phyloP scores from a whole-genome alignment of 2,329 filamentous ascomycete genomes.

The Ophiostoma ips region DNA sequence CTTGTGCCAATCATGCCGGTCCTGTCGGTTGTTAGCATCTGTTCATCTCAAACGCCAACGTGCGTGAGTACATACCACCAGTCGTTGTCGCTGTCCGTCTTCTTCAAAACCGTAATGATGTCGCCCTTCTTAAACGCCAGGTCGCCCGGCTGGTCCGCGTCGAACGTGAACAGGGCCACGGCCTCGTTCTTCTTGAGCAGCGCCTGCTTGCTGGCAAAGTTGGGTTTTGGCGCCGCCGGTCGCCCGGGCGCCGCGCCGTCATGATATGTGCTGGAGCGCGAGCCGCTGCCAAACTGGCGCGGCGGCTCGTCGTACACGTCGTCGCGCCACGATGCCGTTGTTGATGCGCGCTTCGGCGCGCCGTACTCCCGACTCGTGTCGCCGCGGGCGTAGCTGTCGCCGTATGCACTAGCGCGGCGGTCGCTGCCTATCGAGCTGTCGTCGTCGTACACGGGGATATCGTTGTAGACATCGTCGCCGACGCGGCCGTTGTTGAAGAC shows the following conservation, averaged over 20 bases:
- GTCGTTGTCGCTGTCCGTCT: slow-evolving; percentile 84
- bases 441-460: slow-evolving; percentile 74
- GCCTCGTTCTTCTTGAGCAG: slow-evolving; percentile 61
- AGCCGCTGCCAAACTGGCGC: slow-evolving; percentile 23
- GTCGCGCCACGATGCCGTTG: slow-evolving; percentile 50
- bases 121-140: slow-evolving; percentile 96
- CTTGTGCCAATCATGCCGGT: slow-evolving; percentile 75
- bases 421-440: slow-evolving; percentile 67
- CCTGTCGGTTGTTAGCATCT: slow-evolving; percentile 30
- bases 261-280: slow-evolving; percentile 38
- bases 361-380: slow-evolving; percentile 9
- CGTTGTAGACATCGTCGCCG: slow-evolving; percentile 69
- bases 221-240: slow-evolving; percentile 80
- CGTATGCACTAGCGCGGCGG: slow-evolving; percentile 38
- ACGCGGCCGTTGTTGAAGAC: slow-evolving; percentile 53
- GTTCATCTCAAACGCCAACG: no score
- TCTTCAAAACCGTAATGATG: slow-evolving; percentile 85
- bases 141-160: slow-evolving; percentile 84
- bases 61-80: slow-evolving; percentile 85
- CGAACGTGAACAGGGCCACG: slow-evolving; percentile 83
- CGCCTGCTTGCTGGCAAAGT: slow-evolving; percentile 50
- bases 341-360: background rate
- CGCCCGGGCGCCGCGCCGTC: slow-evolving; percentile 49
- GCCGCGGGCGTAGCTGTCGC: slow-evolving; percentile 43
- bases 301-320: slow-evolving; percentile 52